These are phyloP conservation scores for Chlamydomonas sphaeroides DNA, from an alignment of 139 green algal species.

Conservation along the genomic window DNA sequence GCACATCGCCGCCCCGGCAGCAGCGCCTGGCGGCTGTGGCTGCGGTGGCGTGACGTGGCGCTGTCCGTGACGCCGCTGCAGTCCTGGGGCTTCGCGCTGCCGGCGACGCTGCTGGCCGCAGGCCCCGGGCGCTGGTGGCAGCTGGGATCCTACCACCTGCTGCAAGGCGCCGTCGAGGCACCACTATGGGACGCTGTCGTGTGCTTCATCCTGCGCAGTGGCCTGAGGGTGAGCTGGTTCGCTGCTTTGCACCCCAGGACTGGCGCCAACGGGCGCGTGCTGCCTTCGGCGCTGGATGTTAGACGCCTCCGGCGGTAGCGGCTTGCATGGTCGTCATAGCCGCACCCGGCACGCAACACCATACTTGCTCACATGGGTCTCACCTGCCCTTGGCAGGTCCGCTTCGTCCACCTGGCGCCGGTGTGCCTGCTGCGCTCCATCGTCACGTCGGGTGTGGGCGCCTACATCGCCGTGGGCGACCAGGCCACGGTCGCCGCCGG, in stretches of 20 bases:
- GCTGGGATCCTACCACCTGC: conserved; percentile 3
- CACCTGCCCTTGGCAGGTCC: background rate
- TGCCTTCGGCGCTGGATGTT: background rate
- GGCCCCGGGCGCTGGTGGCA: background rate
- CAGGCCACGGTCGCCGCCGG: background rate
- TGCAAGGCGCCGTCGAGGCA: background rate
- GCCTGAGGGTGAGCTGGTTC: background rate
- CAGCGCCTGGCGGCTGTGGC: background rate
- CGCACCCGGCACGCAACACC: no score
- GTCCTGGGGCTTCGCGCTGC: conserved; percentile 12
- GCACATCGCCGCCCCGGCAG: background rate
- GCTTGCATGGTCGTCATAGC: background rate
- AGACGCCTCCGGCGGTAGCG: background rate
- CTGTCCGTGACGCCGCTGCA: conserved; percentile 25
- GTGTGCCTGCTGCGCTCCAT: background rate
- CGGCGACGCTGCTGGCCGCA: conserved; percentile 7
- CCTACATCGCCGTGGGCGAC: conserved; percentile 1
- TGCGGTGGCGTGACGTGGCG: conserved; percentile 1
- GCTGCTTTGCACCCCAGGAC: no score
- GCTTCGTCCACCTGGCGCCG: background rate
- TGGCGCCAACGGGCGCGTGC: background rate
- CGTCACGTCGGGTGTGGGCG: background rate
- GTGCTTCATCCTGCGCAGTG: background rate
- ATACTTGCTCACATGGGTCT: background rate
- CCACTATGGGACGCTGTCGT: conserved; percentile 22